Conservation (phyloP, 2,329 filamentous ascomycete genomes). For the Fusarium xyrophilum region DNA sequence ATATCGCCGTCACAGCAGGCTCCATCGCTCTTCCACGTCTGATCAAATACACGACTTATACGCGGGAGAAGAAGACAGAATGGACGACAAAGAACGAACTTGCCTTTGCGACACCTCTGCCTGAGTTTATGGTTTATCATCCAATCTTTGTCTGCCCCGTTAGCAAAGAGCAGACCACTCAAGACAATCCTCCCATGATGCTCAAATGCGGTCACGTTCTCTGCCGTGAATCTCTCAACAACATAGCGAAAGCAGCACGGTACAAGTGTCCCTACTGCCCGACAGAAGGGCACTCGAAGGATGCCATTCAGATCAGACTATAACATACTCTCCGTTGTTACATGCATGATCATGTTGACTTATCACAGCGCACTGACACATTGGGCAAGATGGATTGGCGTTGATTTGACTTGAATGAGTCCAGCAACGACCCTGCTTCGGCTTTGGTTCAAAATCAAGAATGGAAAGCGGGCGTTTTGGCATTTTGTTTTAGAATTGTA, state of each 20-base stretch:
- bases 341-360: not conserved
- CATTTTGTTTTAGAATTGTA: constrained; percentile 12
- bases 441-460: constrained; percentile 11
- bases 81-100: constrained; percentile 94
- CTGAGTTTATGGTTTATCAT: constrained; percentile 76
- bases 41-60: constrained; percentile 85
- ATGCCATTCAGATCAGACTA: constrained; percentile 76
- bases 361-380: not conserved
- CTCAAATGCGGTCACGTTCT: constrained; percentile 95
- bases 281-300: constrained; percentile 76
- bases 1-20: constrained; percentile 90
- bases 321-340: constrained; percentile 44
- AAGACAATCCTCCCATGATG: constrained; percentile 94
- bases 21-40: constrained; percentile 89
- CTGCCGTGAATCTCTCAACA: constrained; percentile 80
- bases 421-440: not conserved
- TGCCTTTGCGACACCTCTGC: constrained; percentile 74
- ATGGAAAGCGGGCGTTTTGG: constrained; percentile 34
- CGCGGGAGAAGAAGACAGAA: constrained; percentile 87
- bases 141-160: constrained; percentile 98
- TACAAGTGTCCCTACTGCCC: constrained; percentile 99
- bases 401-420: constrained; percentile 7
- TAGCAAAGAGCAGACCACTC: constrained; percentile 93
- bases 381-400: constrained; percentile 3
- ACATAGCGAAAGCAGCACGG: constrained; percentile 76